Evolutionary conservation across 306 rosid genomes (phyloP), one percentile per base, ranked within the genome.

Genomic region (Aeschynomene evenia): DNA sequence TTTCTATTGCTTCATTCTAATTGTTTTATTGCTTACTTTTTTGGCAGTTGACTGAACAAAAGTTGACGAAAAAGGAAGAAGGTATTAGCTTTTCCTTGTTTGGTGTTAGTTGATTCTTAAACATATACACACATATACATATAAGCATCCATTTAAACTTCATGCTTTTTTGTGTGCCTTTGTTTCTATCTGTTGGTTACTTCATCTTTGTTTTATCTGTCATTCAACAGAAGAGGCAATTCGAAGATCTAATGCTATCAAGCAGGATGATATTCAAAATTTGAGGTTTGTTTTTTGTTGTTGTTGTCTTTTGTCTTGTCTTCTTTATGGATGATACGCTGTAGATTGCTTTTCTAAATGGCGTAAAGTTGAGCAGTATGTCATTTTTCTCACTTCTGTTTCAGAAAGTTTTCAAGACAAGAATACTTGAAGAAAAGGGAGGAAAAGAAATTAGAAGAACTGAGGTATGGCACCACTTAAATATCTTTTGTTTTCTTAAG

Each of bases 391-490:
- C 45, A 55, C 39, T 72, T 50, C 37, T 74, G 76, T 51, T 82
- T 68, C 92, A 94, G 96, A 83, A 81, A 82, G 79, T 79, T 84
- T 77, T 91, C 99, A 72, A 85, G 97, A 76, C 95, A 83, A 71
- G 99, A 91, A 68, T 94, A 94, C 74, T 76, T 91, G 49, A 94
- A 88, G 83, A 94, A 94, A 83, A 88, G 99, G 79, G 92, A 91
- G 85, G 87, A 84, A 71, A 88, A 94, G 87, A 94, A 94, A 75
- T 58, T 94, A 53, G 96, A 90, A 37, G 97, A 91, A 77, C 81
- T 94, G 68, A 87, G 97, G 97, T 93, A 75, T 33, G 77, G 9
- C 70, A 22, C 70, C 11, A 46, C 64, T 52, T 22, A 24, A 14
- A 21, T 63, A 45, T 59, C 28, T 31, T 65, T 48, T 68, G 45